Evolutionary conservation across 2,329 filamentous ascomycete genomes (phyloP), one percentile per base, ranked within the genome.

Genomic region (Mycosphaerelloides madeirae): DNA sequence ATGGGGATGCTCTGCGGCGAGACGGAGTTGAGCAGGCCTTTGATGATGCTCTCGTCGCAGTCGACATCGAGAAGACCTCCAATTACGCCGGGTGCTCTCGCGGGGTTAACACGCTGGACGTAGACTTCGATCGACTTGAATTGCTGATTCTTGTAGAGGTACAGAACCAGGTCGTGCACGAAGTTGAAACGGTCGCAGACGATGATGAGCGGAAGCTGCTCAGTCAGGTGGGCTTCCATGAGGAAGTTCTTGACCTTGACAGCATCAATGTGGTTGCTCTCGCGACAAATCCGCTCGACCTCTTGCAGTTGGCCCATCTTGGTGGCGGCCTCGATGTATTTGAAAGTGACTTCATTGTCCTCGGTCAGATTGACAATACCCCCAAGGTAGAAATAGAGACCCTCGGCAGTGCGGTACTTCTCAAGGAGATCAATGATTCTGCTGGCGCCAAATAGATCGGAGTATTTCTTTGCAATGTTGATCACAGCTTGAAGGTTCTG

Each of bases 141-240:
- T 65, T 97, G 91, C 70, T 98, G 91, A 71, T 95, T 95, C 76
- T 97, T 93, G 75, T 98, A 98, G 7, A 98, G 80, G 70, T 93
- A 96, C 16, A 98, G 79, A 34, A 98, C 88, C 62, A 98, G 71
- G 62, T 98, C 93, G 63, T 98, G 93, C 32, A 97, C 88, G 63
- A 98, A 95, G 74, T 97, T 95, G 79, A 94, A 96, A n/a, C 91
- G 87, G 65, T 98, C 93, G 71, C 94, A 98, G 47, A 98, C 89
- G 58, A 97, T 96, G 70, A 98, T 98, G 43, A 98, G 75, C 33
- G 93, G 93, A 33, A 98, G 78, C 71, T 96, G 91, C 68, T 98
- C 93, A 2, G 84, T 83, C 34, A 98, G 76, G 55, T 84, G 85
- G 43, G 93, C 91, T 67, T 98, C 94, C 74, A 98, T 98, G 50